A percentile compares a stretch with the other conserved stretches of the same genome.
These are phyloP conservation scores for Setaria italica DNA, from an alignment of 202 grass and related monocot genomes.

Conservation along the genomic window DNA sequence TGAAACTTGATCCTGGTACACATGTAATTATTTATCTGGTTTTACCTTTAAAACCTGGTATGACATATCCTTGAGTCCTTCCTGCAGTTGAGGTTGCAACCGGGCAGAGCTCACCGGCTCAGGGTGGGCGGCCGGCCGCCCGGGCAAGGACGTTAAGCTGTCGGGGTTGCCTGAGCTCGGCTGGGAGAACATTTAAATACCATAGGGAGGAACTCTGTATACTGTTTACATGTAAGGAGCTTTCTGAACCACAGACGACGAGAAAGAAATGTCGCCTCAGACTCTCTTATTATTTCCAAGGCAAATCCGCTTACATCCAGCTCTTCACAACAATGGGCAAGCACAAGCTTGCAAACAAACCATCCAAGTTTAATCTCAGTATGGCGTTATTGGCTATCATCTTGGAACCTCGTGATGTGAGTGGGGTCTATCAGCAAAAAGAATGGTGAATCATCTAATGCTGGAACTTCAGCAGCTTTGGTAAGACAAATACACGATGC, in stretches of 20 bases:
- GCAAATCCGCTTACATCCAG: background rate
- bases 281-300: background rate
- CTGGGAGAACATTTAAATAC: background rate
- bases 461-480: background rate
- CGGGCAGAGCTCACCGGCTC: background rate
- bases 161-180: background rate
- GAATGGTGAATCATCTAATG: constrained; percentile 19
- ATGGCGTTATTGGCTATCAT: background rate
- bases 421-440: background rate
- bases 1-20: too few relatives aligned
- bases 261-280: background rate
- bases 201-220: background rate
- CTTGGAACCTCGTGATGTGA: background rate
- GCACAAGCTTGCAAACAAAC: background rate
- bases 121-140: too few relatives aligned
- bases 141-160: too few relatives aligned
- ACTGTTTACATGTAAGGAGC: background rate
- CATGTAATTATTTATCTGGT: too few relatives aligned
- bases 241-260: background rate
- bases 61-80: too few relatives aligned
- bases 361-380: background rate
- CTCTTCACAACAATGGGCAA: background rate
- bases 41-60: too few relatives aligned
- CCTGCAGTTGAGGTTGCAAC: background rate
- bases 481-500: background rate